Base-by-base conservation (phyloP, 148 eudicot species). In the Chenopodium formosanum region DNA sequence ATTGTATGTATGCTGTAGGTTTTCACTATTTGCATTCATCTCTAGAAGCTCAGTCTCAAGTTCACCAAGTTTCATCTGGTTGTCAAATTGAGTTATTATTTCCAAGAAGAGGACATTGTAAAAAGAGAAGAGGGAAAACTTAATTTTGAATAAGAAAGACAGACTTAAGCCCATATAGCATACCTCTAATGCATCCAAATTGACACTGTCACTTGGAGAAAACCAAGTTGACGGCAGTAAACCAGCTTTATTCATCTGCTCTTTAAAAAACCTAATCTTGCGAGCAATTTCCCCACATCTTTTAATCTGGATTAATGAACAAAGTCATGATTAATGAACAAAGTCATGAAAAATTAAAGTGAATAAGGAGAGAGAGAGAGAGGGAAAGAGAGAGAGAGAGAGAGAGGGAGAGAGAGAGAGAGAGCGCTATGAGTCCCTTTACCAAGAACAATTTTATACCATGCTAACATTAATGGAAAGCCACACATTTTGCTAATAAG, bases 221-320 rank as follows among this genome's bases (percentile, higher is more conserved):
- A 88, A 89, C 82, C 87, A 82, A 76, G 88, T 46, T 75, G 95
- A 92, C 68, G 91, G 79, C n/a, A 78, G 65, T 73, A 92, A 80
- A 71, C 94, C 93, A 72, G 90, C 88, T 86, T 88, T 94, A 31
- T 75, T 63, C 94, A 92, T 94, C 69, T 94, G 94, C 64, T 90
- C 97, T 81, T 84, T 88, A 37, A 94, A 88, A 84, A 89, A 92
- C 20, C 92, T 88, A 40, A 92, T 86, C 83, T 86, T 94, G 50
- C 97, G 92, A 73, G 94, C 95, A 95, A 94, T 89, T 84, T 94
- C 97, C 56, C 88, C 90, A 58, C 95, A 89, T 90, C 94, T 90
- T 90, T 91, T 94, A 73, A 94, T 88, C 97, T 94, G 65, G 22
- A 72, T 58, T 0, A 67, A 70, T 37, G 58, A 80, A 75, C 79